phyloP scores from a whole-genome alignment of 2,329 filamentous ascomycete species.

The Alternaria consortialis region DNA sequence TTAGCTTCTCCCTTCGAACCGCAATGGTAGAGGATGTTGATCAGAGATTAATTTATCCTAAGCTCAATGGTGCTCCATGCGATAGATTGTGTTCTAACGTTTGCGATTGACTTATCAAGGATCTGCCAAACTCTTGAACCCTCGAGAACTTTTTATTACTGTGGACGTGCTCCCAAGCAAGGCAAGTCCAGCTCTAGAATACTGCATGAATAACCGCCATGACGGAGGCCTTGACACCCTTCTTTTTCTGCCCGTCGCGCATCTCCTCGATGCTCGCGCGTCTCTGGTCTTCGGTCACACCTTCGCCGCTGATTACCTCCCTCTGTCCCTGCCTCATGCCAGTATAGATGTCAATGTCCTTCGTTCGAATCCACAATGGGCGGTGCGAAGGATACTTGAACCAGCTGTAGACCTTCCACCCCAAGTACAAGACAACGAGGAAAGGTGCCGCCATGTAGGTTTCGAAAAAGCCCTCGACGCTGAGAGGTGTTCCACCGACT shows the following conservation, averaged over 20 bases:
- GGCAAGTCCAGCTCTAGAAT: not conserved
- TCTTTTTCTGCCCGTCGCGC: conserved; percentile 8
- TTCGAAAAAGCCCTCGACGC: conserved; percentile 55
- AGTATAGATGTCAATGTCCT: conserved; percentile 45
- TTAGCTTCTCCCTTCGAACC: too few species aligned
- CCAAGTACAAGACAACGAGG: conserved; percentile 59
- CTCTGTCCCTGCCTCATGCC: conserved; percentile 35
- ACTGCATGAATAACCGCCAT: not conserved
- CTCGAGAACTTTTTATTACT: not conserved
- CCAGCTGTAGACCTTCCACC: conserved; percentile 51
- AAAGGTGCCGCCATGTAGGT: conserved; percentile 56
- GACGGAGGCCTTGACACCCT: not conserved
- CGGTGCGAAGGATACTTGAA: conserved; percentile 29
- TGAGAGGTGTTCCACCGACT: conserved; percentile 35
- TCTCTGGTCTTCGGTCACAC: conserved; percentile 11
- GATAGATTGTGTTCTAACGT: too few species aligned
- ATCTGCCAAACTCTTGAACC: not conserved
- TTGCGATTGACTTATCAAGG: too few species aligned
- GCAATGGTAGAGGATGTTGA: too few species aligned
- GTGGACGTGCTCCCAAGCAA: not conserved
- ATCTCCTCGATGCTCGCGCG: conserved; percentile 17
- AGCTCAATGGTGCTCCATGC: too few species aligned
- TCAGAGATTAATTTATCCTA: too few species aligned
- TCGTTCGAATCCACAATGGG: conserved; percentile 34
- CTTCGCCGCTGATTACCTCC: conserved; percentile 13